phyloP scores from a whole-genome alignment of 495 filamentous ascomycete genomes.

The Bacidia rubella region DNA sequence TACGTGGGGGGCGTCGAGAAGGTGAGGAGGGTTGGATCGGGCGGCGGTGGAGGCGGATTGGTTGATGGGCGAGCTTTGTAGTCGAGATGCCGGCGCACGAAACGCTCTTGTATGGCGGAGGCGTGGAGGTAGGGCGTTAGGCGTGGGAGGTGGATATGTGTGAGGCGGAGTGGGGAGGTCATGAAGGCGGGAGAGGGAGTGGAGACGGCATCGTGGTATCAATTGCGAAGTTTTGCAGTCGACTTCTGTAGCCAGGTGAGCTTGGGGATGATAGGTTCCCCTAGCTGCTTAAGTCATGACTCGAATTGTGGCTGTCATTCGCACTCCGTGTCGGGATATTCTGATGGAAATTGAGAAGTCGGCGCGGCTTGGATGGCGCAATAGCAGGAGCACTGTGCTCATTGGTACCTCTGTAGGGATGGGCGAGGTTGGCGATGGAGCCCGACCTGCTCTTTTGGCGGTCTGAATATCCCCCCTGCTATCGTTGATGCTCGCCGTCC shows the following conservation, averaged over 20 bases:
- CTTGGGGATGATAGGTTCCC: neutral
- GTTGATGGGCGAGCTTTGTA: conserved; percentile 18
- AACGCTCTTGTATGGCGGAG: conserved; percentile 34
- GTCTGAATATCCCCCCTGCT: too few species aligned
- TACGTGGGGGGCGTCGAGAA: conserved; percentile 78
- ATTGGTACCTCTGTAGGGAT: neutral
- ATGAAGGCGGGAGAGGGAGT: neutral
- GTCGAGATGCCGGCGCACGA: conserved; percentile 33
- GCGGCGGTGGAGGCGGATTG: conserved; percentile 30
- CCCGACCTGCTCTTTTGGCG: too few species aligned
- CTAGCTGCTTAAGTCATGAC: neutral
- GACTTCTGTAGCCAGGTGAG: neutral
- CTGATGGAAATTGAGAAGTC: neutral
- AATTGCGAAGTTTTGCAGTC: neutral
- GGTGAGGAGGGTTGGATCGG: conserved; percentile 59
- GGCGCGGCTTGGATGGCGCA: neutral
- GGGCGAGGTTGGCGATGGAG: too few species aligned
- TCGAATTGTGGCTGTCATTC: neutral
- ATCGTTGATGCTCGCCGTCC: too few species aligned
- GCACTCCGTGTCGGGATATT: neutral
- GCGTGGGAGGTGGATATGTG: conserved; percentile 56
- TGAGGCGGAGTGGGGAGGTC: conserved; percentile 30
- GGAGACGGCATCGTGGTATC: neutral
- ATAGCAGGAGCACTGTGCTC: neutral
- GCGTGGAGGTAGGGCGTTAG: conserved; percentile 37